Base-by-base conservation (phyloP, 345 rosid genomes). In the Euphorbia lathyris region DNA sequence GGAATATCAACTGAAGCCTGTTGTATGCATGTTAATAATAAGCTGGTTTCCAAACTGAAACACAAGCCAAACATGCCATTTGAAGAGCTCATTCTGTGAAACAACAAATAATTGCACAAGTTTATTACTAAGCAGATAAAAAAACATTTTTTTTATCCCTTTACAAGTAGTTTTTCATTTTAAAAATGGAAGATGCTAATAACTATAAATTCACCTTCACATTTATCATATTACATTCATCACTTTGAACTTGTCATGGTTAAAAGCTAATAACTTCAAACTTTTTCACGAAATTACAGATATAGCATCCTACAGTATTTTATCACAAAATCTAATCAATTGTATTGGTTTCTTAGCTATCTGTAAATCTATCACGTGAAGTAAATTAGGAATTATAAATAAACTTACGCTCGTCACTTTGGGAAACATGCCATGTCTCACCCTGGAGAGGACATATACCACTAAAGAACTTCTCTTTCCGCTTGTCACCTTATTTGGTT, bases 401-500 rank as follows among this genome's bases (percentile, higher is more conserved):
- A 60, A 60, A 82, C 97, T 52, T 67, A 95, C 99, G 91, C 72
- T 90, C 91, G 42, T 80, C 88, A 9, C 80, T 76, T 12, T 97
- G 88, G 74, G 99, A 88, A 71, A 86, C 95, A 79, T 95, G 97
- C 99, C 99, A 95, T 2, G 97, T 95, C 86, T 95, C 99, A 76
- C 99, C 99, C 71, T 95, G 99, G 26, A 97, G 97, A 20, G 97
- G 81, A 77, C 99, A 97, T 68, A 94, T 90, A 42, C 97, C 97
- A 67, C 90, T 76, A 79, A 95, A 95, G 83, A 95, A 95, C 75
- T 85, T 95, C 53, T 95, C 99, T 78, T 95, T 97, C 99, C 99
- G 91, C 85, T 95, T 95, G 87, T 95, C 99, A 79, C 99, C 99
- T 97, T 97, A 95, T 83, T 92, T 95, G 69, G 97, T 95, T 70